Evolutionary conservation across 176 grass and related monocot species (phyloP).

Genomic region (Raddia guianensis): DNA sequence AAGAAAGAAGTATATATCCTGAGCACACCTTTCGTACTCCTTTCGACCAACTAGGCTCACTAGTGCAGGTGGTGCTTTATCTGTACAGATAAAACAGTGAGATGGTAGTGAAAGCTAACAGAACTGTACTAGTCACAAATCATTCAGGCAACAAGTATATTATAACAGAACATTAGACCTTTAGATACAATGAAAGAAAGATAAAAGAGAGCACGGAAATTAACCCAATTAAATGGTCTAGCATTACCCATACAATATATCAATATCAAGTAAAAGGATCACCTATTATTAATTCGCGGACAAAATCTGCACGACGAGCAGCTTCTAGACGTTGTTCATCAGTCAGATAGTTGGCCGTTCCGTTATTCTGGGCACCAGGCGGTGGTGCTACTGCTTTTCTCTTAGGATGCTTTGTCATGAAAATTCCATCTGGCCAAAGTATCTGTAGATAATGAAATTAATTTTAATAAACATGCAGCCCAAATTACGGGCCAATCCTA

Average conservation of each 20-base stretch:
- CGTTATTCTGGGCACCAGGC: slow-evolving; percentile 55
- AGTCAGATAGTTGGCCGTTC: slow-evolving; percentile 50
- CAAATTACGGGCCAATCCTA: slow-evolving; percentile 12
- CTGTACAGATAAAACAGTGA: slow-evolving; percentile 40
- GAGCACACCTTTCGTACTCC: slow-evolving; percentile 92
- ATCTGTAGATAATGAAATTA: slow-evolving; percentile 59
- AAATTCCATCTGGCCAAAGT: slow-evolving; percentile 99
- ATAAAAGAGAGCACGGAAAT: not conserved
- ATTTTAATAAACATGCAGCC: not conserved
- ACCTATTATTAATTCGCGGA: slow-evolving; percentile 94
- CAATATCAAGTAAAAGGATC: slow-evolving; percentile 18
- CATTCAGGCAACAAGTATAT: not conserved
- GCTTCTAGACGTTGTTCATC: slow-evolving; percentile 79
- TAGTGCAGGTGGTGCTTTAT: slow-evolving; percentile 81
- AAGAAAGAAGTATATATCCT: slow-evolving; percentile 97
- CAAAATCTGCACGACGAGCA: slow-evolving; percentile 80
- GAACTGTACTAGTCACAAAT: not conserved
- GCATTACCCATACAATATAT: slow-evolving; percentile 25
- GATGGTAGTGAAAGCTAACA: not conserved
- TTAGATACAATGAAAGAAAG: slow-evolving; percentile 10
- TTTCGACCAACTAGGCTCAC: slow-evolving; percentile 91
- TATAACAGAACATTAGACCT: slow-evolving; percentile 18
- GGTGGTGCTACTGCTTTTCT: slow-evolving; percentile 58
- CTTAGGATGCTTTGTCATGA: slow-evolving; percentile 92
- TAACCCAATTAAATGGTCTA: not conserved